Evolutionary conservation across 345 rosid genomes (phyloP).

Genomic region (Eucalyptus lansdowneana): DNA sequence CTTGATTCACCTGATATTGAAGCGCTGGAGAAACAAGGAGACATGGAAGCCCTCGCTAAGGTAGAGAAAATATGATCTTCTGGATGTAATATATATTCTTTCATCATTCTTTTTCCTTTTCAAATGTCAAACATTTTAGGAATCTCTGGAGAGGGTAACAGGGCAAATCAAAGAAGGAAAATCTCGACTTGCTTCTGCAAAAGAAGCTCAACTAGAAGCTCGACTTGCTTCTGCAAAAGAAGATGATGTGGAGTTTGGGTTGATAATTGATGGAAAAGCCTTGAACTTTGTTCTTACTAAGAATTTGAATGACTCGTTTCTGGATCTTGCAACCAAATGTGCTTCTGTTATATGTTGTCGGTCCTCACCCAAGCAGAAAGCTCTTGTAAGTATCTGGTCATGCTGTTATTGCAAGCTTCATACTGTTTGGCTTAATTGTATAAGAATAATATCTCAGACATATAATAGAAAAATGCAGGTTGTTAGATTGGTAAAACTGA

Average conservation of each 20-base stretch:
- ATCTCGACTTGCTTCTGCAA: constrained; percentile 9
- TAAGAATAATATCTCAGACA: constrained; percentile 25
- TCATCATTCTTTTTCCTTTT: not conserved
- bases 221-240: constrained; percentile 1
- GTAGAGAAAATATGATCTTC: constrained; percentile 13
- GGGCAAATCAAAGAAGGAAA: constrained; percentile 34
- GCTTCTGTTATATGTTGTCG: constrained; percentile 81
- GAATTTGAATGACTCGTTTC: constrained; percentile 31
- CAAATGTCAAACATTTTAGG: constrained; percentile 23
- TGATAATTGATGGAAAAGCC: constrained; percentile 84
- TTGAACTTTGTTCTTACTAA: constrained; percentile 46
- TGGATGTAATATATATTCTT: not conserved
- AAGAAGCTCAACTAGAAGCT: constrained; percentile 1
- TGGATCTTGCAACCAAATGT: constrained; percentile 55
- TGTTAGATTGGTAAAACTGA: constrained; percentile 64
- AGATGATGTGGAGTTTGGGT: constrained; percentile 19
- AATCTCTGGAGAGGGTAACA: constrained; percentile 34
- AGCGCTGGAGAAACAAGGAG: constrained; percentile 48
- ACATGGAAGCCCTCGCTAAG: constrained; percentile 36
- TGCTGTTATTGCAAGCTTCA: not conserved
- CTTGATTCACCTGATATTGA: constrained; percentile 55
- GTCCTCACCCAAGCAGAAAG: constrained; percentile 91
- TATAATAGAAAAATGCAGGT: constrained; percentile 49
- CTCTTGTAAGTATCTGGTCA: constrained; percentile 49
- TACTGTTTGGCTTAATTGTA: not conserved